Conservation (phyloP, 148 eudicot genomes). For the Diospyros kaki region DNA sequence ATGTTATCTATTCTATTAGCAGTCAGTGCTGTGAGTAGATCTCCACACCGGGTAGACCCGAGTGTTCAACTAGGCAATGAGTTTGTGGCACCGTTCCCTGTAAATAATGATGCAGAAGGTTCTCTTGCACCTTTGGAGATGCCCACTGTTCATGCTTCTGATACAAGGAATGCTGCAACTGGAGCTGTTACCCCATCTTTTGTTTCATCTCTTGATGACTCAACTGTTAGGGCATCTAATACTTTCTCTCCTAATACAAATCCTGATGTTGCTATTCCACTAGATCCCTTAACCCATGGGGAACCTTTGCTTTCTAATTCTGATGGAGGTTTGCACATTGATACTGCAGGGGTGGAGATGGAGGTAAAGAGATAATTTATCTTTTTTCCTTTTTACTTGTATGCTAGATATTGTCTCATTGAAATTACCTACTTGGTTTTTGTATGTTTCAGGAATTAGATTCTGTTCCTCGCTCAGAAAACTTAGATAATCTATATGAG, state of each 20-base stretch:
- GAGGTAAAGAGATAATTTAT: constrained; percentile 17
- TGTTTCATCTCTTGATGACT: constrained; percentile 21
- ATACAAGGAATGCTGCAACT: constrained; percentile 20
- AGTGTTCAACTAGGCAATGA: neutral
- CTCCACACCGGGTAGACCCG: neutral
- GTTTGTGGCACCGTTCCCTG: neutral
- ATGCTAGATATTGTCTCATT: constrained; percentile 6
- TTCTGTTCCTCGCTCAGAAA: constrained; percentile 36
- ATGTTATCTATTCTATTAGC: neutral
- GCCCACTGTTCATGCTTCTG: constrained; percentile 15
- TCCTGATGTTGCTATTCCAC: constrained; percentile 14
- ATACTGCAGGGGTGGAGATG: constrained; percentile 15
- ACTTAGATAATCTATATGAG: constrained; percentile 26
- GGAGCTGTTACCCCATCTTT: constrained; percentile 10
- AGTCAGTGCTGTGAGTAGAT: constrained; percentile 1
- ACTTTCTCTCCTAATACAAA: constrained; percentile 1
- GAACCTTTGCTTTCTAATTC: constrained; percentile 18
- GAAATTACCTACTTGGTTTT: neutral
- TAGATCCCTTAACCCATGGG: constrained; percentile 22
- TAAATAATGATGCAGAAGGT: constrained; percentile 18
- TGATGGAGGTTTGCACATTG: constrained; percentile 13
- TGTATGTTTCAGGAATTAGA: constrained; percentile 46
- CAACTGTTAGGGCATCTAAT: constrained; percentile 21
- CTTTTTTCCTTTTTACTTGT: neutral
- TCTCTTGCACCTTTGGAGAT: constrained; percentile 21